Evolutionary conservation across 768 basidiomycete species (phyloP), one percentile per base, ranked within the genome.

Genomic region (Rhizopogon salebrosus): DNA sequence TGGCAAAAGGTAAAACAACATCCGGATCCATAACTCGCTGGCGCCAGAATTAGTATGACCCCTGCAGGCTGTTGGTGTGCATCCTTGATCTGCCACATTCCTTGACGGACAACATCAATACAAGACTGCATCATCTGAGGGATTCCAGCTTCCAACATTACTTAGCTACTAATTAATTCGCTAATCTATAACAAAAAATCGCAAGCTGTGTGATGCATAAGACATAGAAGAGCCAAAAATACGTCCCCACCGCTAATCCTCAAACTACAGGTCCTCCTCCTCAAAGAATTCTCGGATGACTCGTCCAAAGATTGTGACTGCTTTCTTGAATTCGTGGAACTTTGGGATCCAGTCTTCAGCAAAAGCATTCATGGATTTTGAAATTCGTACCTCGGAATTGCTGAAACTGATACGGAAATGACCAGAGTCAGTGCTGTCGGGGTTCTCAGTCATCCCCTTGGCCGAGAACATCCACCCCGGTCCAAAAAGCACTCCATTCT

Each of bases 401-500:
- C 81, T 83, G 65, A 80, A 84, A 60, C 76, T 79, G 43, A 84
- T 64, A 3, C 83, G 75, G 63, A 80, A 77, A 60, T 85, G 82
- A 1, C 81, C 83, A 22, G 67, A 56, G 29, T 61, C 58, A 14
- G 53, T 48, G 6, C 57, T 53, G 2, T 49, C 67, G 20, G 72
- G 64, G 61, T n/a, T 39, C 55, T 13, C 36, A 22, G 10, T 74
- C 73, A 75, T n/a, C 37, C 16, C 14, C 40, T 39, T 41, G 23
- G 51, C 27, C 14, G 35, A 42, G 27, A 41, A 54, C 3, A 57
- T 45, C 52, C 52, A 71, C 58, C 87, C 88, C 40, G 89, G 87
- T 0, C 74, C 79, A 49, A 88, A 68, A 37, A 92, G 71, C 27
- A 92, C 74, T 14, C 82, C 80, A 20, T 75, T 75, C 41, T 86